Evolutionary conservation across 2,329 filamentous ascomycete genomes (phyloP), one percentile per base, ranked within the genome.

Genomic region (Penicillium expansum): DNA sequence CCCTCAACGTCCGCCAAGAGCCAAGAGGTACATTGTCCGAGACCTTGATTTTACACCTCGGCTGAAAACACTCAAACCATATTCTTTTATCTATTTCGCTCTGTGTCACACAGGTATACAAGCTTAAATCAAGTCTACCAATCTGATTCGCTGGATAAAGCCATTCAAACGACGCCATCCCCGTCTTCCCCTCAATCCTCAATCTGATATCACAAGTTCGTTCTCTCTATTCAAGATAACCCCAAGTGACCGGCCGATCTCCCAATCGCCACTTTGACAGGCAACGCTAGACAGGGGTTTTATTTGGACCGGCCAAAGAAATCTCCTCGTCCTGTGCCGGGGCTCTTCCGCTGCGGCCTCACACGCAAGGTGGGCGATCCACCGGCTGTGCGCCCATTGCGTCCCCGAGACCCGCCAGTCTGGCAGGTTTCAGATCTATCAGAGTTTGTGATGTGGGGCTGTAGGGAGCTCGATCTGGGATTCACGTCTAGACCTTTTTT

Each of bases 391-490:
- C 7, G 10, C 30, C n/a, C 13, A 45, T 24, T 33, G 37, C 52
- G 50, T 57, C 61, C 59, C 59, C 56, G 56, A 63, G 52, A 51
- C 50, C 43, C 45, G 47, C 44, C 43, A 29, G 7, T 16, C 11
- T 30, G 37, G 37, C 49, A 3, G 35, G 56, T 62, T 62, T 64
- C 62, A 65, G 62, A 61, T 62, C 56, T 56, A 62, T 65, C 57
- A 32, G 48, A 53, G 38, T 52, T 56, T 55, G 53, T 13, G 45
- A 4, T 18, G 33, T 22, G 37, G 32, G 7, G 48, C 33, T 35
- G 33, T 24, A 42, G 35, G 35, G 33, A 13, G 29, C 27, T 52
- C 41, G 35, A 56, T 47, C 11, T 22, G 35, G 47, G 2, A 24
- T 18, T 3, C 18, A 9, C 13, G 20, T 22, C 22, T 30, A 24